A percentile compares a stretch with the other conserved stretches of the same genome.
Evolutionary conservation across 106 monocot species (phyloP).

Genomic region (Apostasia shenzhenica): DNA sequence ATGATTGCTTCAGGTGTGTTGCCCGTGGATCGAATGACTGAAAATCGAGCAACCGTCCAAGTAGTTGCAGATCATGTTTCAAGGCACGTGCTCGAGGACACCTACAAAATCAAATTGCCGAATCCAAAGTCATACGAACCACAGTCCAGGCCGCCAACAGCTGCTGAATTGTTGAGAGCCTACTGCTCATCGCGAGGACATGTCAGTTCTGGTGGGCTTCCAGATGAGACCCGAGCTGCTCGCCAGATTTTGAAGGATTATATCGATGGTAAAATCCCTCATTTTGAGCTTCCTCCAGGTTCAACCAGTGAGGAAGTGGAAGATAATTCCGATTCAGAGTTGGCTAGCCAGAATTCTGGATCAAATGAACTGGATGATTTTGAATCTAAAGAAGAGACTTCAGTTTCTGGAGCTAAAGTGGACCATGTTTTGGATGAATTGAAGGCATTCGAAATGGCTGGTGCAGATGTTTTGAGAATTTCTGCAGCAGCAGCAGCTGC

Average conservation of each 20-base stretch:
- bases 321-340: background rate
- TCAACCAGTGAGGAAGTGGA: background rate
- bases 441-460: conserved; percentile 47
- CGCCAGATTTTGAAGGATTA: conserved; percentile 89
- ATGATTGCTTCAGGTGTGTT: conserved; percentile 94
- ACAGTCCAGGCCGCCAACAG: conserved; percentile 51
- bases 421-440: conserved; percentile 51
- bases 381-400: conserved; percentile 16
- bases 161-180: conserved; percentile 63
- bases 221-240: conserved; percentile 84
- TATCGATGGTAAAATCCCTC: conserved; percentile 89
- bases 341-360: background rate
- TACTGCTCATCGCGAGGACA: conserved; percentile 88
- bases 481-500: conserved; percentile 19
- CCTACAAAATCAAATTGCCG: conserved; percentile 73
- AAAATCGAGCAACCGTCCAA: conserved; percentile 76
- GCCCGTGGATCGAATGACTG: conserved; percentile 82
- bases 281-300: conserved; percentile 70
- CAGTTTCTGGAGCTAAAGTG: conserved; percentile 1
- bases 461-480: conserved; percentile 14
- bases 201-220: conserved; percentile 74
- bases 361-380: conserved; percentile 14
- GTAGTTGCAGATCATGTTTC: conserved; percentile 71
- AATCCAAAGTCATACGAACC: conserved; percentile 76
- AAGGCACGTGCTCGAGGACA: conserved; percentile 35